A percentile compares a stretch with the other conserved stretches of the same genome.
phyloP scores from a whole-genome alignment of 257 asterid species.

The Petunia axillaris region DNA sequence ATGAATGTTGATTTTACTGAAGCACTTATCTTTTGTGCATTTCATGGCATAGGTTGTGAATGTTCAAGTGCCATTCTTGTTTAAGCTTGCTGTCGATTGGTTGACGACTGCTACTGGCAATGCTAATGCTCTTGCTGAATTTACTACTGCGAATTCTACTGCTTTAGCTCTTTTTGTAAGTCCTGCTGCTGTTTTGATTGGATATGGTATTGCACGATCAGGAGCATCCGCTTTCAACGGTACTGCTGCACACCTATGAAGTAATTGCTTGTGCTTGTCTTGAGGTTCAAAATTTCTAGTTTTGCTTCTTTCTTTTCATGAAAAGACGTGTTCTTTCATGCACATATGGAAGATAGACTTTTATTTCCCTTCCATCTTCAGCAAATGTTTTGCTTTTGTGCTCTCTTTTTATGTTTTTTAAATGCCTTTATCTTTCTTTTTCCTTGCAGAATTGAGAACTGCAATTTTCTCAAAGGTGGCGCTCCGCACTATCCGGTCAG shows the following conservation, averaged over 20 bases:
- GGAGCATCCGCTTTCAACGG: conserved; percentile 98
- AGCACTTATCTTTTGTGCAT: conserved; percentile 19
- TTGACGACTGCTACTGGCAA: conserved; percentile 73
- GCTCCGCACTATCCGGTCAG: conserved; percentile 86
- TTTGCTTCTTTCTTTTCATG: neutral
- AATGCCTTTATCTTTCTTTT: conserved; percentile 29
- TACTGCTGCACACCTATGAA: conserved; percentile 45
- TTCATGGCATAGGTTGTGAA: conserved; percentile 71
- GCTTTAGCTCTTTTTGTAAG: conserved; percentile 74
- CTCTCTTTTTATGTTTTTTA: conserved; percentile 21
- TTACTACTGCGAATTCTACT: conserved; percentile 80
- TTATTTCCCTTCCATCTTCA: conserved; percentile 24
- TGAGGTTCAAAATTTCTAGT: conserved; percentile 19
- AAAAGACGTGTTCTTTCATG: neutral
- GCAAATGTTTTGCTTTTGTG: neutral
- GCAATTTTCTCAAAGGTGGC: conserved; percentile 98
- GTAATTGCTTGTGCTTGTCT: conserved; percentile 47
- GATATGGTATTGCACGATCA: conserved; percentile 90
- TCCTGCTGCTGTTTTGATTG: conserved; percentile 89
- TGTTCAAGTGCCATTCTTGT: conserved; percentile 98
- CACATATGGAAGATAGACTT: neutral
- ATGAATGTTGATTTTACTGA: neutral
- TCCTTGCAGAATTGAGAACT: conserved; percentile 74
- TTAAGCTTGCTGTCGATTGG: conserved; percentile 98
- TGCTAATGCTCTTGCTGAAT: conserved; percentile 75